phyloP scores from a whole-genome alignment of 306 rosid species.

The Pachyrhizus erosus region DNA sequence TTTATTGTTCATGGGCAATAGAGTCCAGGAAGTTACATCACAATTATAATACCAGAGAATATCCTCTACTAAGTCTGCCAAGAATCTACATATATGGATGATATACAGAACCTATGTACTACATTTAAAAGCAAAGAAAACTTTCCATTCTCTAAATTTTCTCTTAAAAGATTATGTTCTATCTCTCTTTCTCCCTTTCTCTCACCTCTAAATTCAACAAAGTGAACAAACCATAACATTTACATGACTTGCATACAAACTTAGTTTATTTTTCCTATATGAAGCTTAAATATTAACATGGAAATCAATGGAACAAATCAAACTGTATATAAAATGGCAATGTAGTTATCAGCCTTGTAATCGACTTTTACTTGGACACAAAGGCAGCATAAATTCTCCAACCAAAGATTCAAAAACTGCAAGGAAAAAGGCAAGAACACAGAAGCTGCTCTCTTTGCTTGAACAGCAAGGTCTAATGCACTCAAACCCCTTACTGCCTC shows the following conservation, averaged over 20 bases:
- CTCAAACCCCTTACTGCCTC: neutral
- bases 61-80: neutral
- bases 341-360: neutral
- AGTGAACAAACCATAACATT: neutral
- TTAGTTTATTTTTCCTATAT: neutral
- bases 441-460: neutral
- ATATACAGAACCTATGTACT: neutral
- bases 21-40: no score
- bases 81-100: neutral
- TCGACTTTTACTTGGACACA: neutral
- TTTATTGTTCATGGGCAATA: no score
- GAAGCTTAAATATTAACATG: no score
- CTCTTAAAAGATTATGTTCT: neutral
- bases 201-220: neutral
- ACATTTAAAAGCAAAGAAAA: neutral
- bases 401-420: neutral
- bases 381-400: slow-evolving; percentile 5
- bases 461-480: slow-evolving; percentile 2
- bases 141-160: neutral
- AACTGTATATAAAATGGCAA: no score
- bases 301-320: no score
- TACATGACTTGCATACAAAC: neutral
- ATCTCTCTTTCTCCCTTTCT: neutral
- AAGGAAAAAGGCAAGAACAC: neutral
- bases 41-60: no score